Conservation (phyloP, 1,284 basidiomycete species). For the Rhodotorula sp. region DNA sequence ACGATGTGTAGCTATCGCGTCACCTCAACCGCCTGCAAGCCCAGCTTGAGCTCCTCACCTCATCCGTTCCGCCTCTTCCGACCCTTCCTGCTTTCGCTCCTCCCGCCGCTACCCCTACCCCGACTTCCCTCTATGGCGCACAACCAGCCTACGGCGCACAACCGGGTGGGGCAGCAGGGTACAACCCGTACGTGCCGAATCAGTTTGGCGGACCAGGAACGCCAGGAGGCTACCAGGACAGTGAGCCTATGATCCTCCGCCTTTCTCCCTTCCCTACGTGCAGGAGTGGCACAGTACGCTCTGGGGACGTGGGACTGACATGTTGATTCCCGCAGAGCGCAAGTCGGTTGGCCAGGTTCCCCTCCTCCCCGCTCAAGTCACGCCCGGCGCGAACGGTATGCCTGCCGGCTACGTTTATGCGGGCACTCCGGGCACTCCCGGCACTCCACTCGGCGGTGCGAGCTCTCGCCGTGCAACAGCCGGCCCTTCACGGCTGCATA, state of each 20-base stretch:
- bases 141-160: slow-evolving; percentile 6
- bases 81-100: slow-evolving; percentile 39
- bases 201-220: slow-evolving; percentile 15
- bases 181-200: slow-evolving; percentile 19
- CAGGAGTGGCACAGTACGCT: too few relatives aligned
- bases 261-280: too few relatives aligned
- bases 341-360: slow-evolving; percentile 23
- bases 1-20: slow-evolving; percentile 25
- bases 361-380: slow-evolving; percentile 31
- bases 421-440: slow-evolving; percentile 13
- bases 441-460: not conserved
- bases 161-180: not conserved
- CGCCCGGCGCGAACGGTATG: not conserved
- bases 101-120: not conserved
- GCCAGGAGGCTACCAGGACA: slow-evolving; percentile 7
- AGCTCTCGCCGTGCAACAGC: not conserved
- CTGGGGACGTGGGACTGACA: not conserved
- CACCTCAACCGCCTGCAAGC: slow-evolving; percentile 39
- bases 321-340: slow-evolving; percentile 14
- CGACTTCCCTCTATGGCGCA: slow-evolving; percentile 12
- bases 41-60: slow-evolving; percentile 43
- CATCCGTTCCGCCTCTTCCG: slow-evolving; percentile 36
- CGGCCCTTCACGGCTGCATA: slow-evolving; percentile 32
- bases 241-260: not conserved
- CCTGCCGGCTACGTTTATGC: slow-evolving; percentile 10